Evolutionary conservation across 495 filamentous ascomycete species (phyloP).

Genomic region (Hypoxylon subgilvum): DNA sequence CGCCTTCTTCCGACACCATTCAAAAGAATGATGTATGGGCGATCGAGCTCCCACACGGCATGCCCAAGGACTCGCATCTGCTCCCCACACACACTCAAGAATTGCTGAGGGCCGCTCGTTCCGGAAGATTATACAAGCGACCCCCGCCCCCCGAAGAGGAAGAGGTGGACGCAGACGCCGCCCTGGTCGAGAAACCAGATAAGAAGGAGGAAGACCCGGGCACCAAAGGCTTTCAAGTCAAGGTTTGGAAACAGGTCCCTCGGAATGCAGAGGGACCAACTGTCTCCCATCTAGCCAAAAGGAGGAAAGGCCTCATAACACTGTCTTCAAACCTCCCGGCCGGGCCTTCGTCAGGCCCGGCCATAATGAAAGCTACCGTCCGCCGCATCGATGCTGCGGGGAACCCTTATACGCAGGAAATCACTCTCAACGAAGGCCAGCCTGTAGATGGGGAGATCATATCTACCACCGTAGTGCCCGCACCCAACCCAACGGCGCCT

Average conservation of each 20-base stretch:
- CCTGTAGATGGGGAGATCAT: slow-evolving; percentile 80
- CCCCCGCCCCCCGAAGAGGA: slow-evolving; percentile 59
- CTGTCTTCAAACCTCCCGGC: slow-evolving; percentile 51
- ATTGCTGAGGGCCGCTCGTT: slow-evolving; percentile 81
- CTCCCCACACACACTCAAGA: slow-evolving; percentile 79
- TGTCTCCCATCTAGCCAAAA: slow-evolving; percentile 83
- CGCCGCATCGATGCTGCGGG: slow-evolving; percentile 76
- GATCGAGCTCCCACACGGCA: slow-evolving; percentile 67
- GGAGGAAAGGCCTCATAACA: slow-evolving; percentile 71
- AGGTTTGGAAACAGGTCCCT: slow-evolving; percentile 79
- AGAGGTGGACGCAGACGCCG: slow-evolving; percentile 53
- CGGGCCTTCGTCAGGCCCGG: slow-evolving; percentile 53
- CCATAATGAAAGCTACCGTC: slow-evolving; percentile 75
- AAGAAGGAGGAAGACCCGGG: slow-evolving; percentile 60
- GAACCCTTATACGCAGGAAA: slow-evolving; percentile 79
- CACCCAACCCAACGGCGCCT: slow-evolving; percentile 35
- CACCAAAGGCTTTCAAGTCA: slow-evolving; percentile 71
- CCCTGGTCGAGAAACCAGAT: slow-evolving; percentile 50
- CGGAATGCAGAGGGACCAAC: slow-evolving; percentile 76
- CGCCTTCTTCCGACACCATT: slow-evolving; percentile 60
- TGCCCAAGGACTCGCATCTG: slow-evolving; percentile 87
- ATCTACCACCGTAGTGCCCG: slow-evolving; percentile 58
- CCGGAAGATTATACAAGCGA: slow-evolving; percentile 70
- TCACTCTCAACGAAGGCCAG: slow-evolving; percentile 80
- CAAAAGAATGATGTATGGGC: slow-evolving; percentile 59